Conservation (phyloP, 305 asterid species). For the Solanum hybrid region DNA sequence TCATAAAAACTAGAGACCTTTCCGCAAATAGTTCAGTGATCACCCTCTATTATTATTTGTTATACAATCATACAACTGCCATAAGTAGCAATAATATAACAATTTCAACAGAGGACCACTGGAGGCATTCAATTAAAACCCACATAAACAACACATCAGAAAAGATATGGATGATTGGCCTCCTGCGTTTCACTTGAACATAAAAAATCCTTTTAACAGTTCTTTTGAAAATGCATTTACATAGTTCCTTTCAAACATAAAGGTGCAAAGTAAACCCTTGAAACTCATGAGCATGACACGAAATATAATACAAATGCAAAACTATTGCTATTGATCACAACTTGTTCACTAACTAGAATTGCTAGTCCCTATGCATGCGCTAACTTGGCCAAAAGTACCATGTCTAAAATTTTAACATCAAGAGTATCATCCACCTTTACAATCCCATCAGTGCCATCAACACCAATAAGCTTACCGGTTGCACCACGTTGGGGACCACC, state of each 20-base stretch:
- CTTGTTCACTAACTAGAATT: neutral
- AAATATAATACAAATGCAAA: constrained; percentile 1
- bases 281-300: neutral
- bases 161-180: neutral
- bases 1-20: no score
- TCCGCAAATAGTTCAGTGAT: no score
- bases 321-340: neutral
- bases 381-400: constrained; percentile 67
- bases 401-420: constrained; percentile 76
- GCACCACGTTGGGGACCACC: constrained; percentile 90
- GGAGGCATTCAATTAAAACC: neutral
- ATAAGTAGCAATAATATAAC: no score
- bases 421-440: constrained; percentile 76
- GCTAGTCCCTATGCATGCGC: constrained; percentile 4
- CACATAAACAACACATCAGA: neutral
- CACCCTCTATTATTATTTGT: no score
- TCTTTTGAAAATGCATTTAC: neutral
- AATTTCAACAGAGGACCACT: neutral
- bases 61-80: no score
- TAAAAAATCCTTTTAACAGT: neutral
- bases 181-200: neutral
- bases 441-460: constrained; percentile 89
- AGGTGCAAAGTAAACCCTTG: neutral
- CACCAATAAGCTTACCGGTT: constrained; percentile 83
- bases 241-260: neutral